phyloP scores from a whole-genome alignment of 106 monocot species.

The Dactylorhiza incarnata region DNA sequence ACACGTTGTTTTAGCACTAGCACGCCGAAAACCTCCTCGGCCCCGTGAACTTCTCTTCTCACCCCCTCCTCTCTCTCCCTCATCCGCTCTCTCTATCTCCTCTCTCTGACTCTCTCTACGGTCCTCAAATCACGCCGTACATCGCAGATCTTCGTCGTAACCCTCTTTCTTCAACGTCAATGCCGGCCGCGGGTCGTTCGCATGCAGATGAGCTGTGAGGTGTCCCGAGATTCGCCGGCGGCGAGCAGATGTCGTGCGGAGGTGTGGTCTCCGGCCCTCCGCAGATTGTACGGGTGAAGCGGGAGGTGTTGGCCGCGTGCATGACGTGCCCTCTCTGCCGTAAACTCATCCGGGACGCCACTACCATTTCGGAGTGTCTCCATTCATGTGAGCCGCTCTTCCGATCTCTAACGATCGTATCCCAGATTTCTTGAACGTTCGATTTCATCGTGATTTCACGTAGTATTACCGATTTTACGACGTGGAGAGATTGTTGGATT shows the following conservation, averaged over 20 bases:
- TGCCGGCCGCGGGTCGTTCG: neutral
- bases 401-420: neutral
- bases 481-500: slow-evolving; percentile 3
- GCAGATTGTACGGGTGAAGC: slow-evolving; percentile 47
- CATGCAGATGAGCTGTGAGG: slow-evolving; percentile 3
- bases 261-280: neutral
- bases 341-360: slow-evolving; percentile 70
- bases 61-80: neutral
- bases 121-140: neutral
- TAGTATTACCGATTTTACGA: neutral
- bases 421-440: slow-evolving; percentile 1
- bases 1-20: slow-evolving; percentile 5
- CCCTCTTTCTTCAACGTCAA: slow-evolving; percentile 4
- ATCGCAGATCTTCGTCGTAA: slow-evolving; percentile 6
- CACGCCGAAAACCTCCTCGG: neutral
- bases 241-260: neutral
- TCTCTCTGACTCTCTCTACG: no score
- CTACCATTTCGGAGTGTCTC: slow-evolving; percentile 94
- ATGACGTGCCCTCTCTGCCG: slow-evolving; percentile 77
- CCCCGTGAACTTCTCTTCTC: neutral
- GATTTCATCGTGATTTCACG: neutral
- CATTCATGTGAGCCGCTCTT: slow-evolving; percentile 66
- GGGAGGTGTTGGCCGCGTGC: slow-evolving; percentile 44
- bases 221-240: neutral
- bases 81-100: neutral